Evolutionary conservation across 2,329 filamentous ascomycete species (phyloP).

Genomic region (Geoglossum cookeanum): DNA sequence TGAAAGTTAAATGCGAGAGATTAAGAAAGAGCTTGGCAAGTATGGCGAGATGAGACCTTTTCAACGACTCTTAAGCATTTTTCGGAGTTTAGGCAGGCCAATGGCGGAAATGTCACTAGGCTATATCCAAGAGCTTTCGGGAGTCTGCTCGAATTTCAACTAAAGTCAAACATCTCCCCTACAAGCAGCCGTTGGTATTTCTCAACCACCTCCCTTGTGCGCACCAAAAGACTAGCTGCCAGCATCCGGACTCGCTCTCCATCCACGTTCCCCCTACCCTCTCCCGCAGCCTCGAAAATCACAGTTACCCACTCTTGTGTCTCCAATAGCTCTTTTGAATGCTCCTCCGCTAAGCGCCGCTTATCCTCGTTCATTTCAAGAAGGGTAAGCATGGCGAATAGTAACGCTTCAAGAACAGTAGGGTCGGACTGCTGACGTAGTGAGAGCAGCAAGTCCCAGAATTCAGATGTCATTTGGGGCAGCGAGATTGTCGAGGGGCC

Average conservation of each 20-base stretch:
- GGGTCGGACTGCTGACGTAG: conserved; percentile 38
- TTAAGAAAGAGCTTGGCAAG: conserved; percentile 31
- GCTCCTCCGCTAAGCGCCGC: conserved; percentile 50
- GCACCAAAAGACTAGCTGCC: conserved; percentile 59
- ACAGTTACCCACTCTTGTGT: conserved; percentile 67
- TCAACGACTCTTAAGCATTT: neutral
- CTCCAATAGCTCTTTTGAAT: conserved; percentile 64
- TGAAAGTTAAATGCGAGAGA: conserved; percentile 68
- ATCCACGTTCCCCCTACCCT: conserved; percentile 32
- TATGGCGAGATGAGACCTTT: conserved; percentile 12
- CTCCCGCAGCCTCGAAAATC: conserved; percentile 43
- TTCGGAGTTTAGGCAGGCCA: neutral
- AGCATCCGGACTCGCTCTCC: conserved; percentile 65
- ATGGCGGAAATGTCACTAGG: neutral
- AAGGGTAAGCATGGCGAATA: conserved; percentile 62
- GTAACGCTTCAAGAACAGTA: conserved; percentile 48
- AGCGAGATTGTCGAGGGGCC: conserved; percentile 62
- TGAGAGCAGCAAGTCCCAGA: conserved; percentile 64
- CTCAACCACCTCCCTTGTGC: conserved; percentile 62
- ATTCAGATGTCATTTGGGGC: conserved; percentile 62
- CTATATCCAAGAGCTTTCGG: neutral
- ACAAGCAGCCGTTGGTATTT: conserved; percentile 60
- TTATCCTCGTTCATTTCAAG: conserved; percentile 57
- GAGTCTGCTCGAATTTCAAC: conserved; percentile 9
- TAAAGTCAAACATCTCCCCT: conserved; percentile 39